Evolutionary conservation across 176 grass and related monocot species (phyloP), one percentile per base, ranked within the genome.

Genomic region (Dendrocalamus sinicus): DNA sequence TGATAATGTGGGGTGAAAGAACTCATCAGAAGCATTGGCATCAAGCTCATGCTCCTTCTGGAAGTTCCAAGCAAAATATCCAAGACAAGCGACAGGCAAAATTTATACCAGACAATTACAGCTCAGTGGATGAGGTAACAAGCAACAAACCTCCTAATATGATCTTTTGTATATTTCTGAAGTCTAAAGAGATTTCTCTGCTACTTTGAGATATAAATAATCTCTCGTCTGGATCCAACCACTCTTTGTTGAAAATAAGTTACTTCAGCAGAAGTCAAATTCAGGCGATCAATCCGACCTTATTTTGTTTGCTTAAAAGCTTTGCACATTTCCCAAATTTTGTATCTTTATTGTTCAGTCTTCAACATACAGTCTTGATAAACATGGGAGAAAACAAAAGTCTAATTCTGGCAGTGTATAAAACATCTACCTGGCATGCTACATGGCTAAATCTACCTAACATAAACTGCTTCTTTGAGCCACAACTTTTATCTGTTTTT

Each of bases 91-190:
- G 68, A 11, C 83, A 67, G 8, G 75, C 81, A 8, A 95, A 89
- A 9, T 93, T 92, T 28, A 98, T 98, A 72, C 84, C 91, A 40
- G 96, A 98, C 86, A 98, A 84, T 72, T 98, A 92, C 62, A 89
- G 73, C 81, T 94, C 96, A 0, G 88, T 98, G 6, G 91, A 98
- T 83, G 88, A 94, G 93, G 96, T 98, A 45, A 91, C 44, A 55
- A 35, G 1, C 79, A 78, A 76, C 41, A 67, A 35, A 45, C 16
- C 2, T 78, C 67, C n/a, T 75, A 30, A 48, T 80, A 17, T 72
- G 16, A 51, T 58, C 5, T 62, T 77, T 7, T 10, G 30, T 44
- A 53, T 39, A 4, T 76, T 9, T 77, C 45, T 78, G 1, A 80
- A 73, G 44, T 63, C 22, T 62, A 28, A 35, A 60, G 19, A 78